Conservation (phyloP, 805 yeast species). For the Wickerhamomyces alni region DNA sequence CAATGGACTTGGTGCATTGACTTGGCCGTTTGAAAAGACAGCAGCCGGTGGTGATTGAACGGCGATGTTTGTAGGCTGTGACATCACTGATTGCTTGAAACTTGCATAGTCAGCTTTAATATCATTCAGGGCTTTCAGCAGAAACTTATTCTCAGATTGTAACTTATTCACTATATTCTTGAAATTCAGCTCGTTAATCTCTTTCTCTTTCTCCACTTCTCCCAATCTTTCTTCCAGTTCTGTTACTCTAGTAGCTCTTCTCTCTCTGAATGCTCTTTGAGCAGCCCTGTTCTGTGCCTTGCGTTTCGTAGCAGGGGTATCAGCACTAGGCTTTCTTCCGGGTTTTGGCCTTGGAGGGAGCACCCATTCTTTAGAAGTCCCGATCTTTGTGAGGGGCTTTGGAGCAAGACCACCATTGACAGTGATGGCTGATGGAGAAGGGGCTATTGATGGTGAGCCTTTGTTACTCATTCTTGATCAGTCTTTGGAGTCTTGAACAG, state of each 20-base stretch:
- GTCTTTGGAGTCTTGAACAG: background rate
- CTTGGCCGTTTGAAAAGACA: slow-evolving; percentile 19
- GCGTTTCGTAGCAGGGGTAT: slow-evolving; percentile 77
- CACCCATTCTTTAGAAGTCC: slow-evolving; percentile 70
- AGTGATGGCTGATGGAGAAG: slow-evolving; percentile 11
- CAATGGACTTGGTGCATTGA: slow-evolving; percentile 25
- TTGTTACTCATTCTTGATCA: slow-evolving; percentile 9
- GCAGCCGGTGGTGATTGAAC: slow-evolving; percentile 19
- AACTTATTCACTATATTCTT: slow-evolving; percentile 18
- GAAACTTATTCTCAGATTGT: slow-evolving; percentile 29
- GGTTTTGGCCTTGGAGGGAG: slow-evolving; percentile 77
- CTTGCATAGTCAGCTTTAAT: slow-evolving; percentile 21
- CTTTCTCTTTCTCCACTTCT: slow-evolving; percentile 63
- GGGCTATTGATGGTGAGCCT: slow-evolving; percentile 16
- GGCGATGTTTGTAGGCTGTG: background rate
- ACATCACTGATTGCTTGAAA: slow-evolving; percentile 12
- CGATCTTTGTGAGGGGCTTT: slow-evolving; percentile 38
- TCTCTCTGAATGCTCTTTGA: slow-evolving; percentile 83
- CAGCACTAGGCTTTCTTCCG: slow-evolving; percentile 56
- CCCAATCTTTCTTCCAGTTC: slow-evolving; percentile 67
- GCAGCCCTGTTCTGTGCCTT: slow-evolving; percentile 95
- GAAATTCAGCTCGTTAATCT: slow-evolving; percentile 39
- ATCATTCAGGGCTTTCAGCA: slow-evolving; percentile 25
- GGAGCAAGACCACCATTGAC: slow-evolving; percentile 7
- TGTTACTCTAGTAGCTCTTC: slow-evolving; percentile 75